phyloP scores from a whole-genome alignment of 192 early-diverging fungal genomes.

The Bifiguratus adelaidae region DNA sequence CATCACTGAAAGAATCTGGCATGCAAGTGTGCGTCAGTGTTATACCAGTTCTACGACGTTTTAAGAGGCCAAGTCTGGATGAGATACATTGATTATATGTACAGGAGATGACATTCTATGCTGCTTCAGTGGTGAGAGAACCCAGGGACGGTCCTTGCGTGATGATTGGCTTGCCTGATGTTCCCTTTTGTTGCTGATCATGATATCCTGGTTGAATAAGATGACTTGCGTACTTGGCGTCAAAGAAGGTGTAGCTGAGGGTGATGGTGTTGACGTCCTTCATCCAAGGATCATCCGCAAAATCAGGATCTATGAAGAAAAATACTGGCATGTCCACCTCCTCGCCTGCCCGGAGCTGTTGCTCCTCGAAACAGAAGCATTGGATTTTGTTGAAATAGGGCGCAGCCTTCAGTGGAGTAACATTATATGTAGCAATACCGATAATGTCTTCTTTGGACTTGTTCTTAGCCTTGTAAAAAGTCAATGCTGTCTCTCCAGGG shows the following conservation, averaged over 20 bases:
- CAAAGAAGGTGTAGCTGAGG: conserved; percentile 93
- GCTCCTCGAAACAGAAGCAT: conserved; percentile 99
- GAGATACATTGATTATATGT: no score
- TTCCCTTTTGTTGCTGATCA: no score
- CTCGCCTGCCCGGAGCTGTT: conserved; percentile 79
- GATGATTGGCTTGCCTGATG: no score
- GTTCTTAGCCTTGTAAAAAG: conserved; percentile 93
- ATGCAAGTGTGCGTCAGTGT: no score
- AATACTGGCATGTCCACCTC: conserved; percentile 95
- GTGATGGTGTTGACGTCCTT: conserved; percentile 89
- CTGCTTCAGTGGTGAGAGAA: no score
- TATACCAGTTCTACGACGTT: no score
- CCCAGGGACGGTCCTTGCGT: no score
- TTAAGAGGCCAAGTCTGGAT: no score
- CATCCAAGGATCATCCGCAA: conserved; percentile 90
- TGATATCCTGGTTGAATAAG: no score
- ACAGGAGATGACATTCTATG: no score
- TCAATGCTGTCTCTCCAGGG: conserved; percentile 93
- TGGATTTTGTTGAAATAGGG: conserved; percentile 99
- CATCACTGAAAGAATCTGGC: no score
- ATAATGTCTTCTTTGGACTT: conserved; percentile 76
- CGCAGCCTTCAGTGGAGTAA: conserved; percentile 83
- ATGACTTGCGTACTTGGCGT: conserved; percentile 38
- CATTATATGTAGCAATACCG: conserved; percentile 95
- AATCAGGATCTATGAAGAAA: conserved; percentile 97